These are phyloP conservation scores for Calocybe cyanea DNA, from an alignment of 768 basidiomycete species.

Conservation along the genomic window DNA sequence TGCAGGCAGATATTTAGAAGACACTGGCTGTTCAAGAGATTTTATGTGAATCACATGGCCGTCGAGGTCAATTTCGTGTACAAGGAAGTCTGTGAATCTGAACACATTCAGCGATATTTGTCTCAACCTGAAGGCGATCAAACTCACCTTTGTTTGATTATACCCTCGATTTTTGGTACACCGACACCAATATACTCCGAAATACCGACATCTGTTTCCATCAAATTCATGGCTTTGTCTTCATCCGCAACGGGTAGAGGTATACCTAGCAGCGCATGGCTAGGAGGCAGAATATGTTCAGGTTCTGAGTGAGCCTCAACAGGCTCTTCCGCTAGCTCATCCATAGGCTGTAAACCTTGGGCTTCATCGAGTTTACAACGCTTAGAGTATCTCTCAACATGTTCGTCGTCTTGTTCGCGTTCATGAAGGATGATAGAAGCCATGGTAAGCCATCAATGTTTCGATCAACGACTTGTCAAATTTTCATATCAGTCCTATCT, in stretches of 20 bases:
- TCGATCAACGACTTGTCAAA: neutral
- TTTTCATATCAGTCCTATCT: conserved; percentile 9
- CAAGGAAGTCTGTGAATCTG: conserved; percentile 97
- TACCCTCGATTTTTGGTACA: conserved; percentile 75
- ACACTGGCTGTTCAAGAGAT: conserved; percentile 67
- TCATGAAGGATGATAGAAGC: conserved; percentile 39
- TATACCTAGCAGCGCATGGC: conserved; percentile 64
- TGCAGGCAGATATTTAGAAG: conserved; percentile 38
- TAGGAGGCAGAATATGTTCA: conserved; percentile 61
- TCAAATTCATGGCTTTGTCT: conserved; percentile 51
- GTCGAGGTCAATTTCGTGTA: conserved; percentile 84
- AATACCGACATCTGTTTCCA: conserved; percentile 87
- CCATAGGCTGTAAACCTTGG: conserved; percentile 7
- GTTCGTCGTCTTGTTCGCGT: conserved; percentile 48
- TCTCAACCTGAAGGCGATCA: neutral
- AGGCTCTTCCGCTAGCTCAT: conserved; percentile 1
- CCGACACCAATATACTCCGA: conserved; percentile 76
- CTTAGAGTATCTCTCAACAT: conserved; percentile 41
- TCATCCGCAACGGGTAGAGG: conserved; percentile 45
- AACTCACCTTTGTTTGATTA: conserved; percentile 92
- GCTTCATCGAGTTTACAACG: conserved; percentile 35
- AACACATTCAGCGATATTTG: conserved; percentile 4
- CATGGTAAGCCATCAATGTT: conserved; percentile 20
- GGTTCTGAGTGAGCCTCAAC: conserved; percentile 8
- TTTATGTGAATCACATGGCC: conserved; percentile 79